These are phyloP conservation scores for Casaregolazyma suthepensis DNA, from an alignment of 1,139 yeast species.

Conservation along the genomic window DNA sequence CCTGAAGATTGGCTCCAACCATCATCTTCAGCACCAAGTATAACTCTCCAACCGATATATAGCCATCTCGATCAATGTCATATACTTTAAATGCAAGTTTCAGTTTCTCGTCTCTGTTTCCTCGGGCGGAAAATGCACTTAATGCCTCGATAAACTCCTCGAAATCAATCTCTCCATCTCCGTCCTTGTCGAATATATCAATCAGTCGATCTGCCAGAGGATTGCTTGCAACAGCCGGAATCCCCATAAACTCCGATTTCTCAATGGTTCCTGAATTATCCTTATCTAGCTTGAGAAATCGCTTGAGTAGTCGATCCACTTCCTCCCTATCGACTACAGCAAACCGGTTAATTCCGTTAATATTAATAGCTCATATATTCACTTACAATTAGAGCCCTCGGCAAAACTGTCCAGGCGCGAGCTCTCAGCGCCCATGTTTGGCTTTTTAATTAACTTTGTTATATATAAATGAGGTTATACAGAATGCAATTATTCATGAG, in stretches of 20 bases:
- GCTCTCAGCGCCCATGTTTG: conserved; percentile 59
- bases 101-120: conserved; percentile 76
- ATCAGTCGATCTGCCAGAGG: conserved; percentile 86
- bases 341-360: background rate
- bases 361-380: background rate
- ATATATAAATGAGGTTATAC: background rate
- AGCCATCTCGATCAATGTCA: conserved; percentile 95
- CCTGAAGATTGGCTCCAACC: conserved; percentile 90
- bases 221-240: conserved; percentile 87
- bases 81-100: conserved; percentile 88
- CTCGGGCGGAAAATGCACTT: conserved; percentile 87
- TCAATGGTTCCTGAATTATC: conserved; percentile 93
- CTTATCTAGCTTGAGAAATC: conserved; percentile 92
- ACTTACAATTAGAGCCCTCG: conserved; percentile 66
- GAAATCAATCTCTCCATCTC: conserved; percentile 90
- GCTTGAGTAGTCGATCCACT: conserved; percentile 79
- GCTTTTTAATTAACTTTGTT: background rate
- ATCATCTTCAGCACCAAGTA: conserved; percentile 90
- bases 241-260: conserved; percentile 79
- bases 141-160: conserved; percentile 90
- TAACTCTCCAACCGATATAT: conserved; percentile 88
- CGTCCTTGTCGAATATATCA: conserved; percentile 92
- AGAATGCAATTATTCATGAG: background rate
- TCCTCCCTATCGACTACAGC: conserved; percentile 58
- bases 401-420: conserved; percentile 62